These are phyloP conservation scores for Epipyxis sp. DNA, from an alignment of 108 stramenopile species.

Conservation along the genomic window DNA sequence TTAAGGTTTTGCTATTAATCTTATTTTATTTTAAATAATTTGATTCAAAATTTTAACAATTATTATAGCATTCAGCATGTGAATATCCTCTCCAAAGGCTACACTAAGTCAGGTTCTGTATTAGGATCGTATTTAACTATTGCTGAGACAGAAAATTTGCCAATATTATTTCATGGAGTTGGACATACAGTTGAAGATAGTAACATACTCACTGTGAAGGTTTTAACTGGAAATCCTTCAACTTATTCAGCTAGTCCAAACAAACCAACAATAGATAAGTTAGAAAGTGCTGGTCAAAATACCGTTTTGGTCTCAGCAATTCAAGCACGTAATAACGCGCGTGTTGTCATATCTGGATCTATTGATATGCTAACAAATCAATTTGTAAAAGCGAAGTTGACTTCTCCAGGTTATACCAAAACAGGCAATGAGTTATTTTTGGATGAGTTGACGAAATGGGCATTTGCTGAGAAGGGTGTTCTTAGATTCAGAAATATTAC, in stretches of 20 bases:
- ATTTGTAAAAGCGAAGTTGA: slow-evolving; percentile 42
- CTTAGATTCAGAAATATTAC: slow-evolving; percentile 48
- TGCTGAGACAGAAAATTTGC: not conserved
- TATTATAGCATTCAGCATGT: too few relatives aligned
- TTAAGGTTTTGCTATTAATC: too few relatives aligned
- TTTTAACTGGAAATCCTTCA: slow-evolving; percentile 27
- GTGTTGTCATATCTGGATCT: slow-evolving; percentile 48
- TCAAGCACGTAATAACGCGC: slow-evolving; percentile 54
- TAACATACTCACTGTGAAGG: slow-evolving; percentile 31
- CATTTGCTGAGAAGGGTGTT: slow-evolving; percentile 47
- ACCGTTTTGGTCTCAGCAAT: slow-evolving; percentile 19
- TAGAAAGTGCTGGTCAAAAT: slow-evolving; percentile 14
- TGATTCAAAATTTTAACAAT: too few relatives aligned
- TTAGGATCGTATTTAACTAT: not conserved
- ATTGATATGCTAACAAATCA: slow-evolving; percentile 43
- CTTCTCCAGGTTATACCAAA: slow-evolving; percentile 34
- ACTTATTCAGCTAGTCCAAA: slow-evolving; percentile 22
- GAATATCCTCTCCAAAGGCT: not conserved
- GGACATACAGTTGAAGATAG: slow-evolving; percentile 16
- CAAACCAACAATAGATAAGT: not conserved
- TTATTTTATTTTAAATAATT: too few relatives aligned
- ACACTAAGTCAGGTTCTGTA: not conserved
- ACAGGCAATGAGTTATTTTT: slow-evolving; percentile 12
- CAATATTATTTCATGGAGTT: slow-evolving; percentile 31
- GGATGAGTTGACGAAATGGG: slow-evolving; percentile 40